Evolutionary conservation across 2,329 filamentous ascomycete species (phyloP).

Genomic region (Pseudogymnoascus sp.): DNA sequence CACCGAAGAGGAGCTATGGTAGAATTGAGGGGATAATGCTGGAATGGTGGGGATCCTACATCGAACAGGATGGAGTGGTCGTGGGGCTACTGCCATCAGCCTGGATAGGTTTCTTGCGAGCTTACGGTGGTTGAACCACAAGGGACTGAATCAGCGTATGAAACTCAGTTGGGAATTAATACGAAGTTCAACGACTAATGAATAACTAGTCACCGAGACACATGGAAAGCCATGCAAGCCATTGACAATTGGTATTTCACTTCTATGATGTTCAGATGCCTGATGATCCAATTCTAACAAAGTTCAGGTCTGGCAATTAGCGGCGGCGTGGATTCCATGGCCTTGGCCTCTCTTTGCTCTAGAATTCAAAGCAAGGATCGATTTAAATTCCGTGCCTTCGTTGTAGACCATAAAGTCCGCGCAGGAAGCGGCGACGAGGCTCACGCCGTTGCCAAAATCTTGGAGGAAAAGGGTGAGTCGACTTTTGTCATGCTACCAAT

Average conservation of each 20-base stretch:
- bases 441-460: conserved; percentile 32
- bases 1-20: not conserved
- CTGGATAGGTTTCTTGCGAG: conserved; percentile 1
- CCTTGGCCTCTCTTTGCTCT: conserved; percentile 67
- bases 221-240: not conserved
- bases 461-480: conserved; percentile 12
- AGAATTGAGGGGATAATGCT: not conserved
- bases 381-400: conserved; percentile 36
- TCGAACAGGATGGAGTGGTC: not conserved
- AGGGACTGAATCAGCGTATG: conserved; percentile 4
- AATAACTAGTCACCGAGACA: not conserved
- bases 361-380: conserved; percentile 24
- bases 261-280: not conserved
- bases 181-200: not conserved
- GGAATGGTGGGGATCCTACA: conserved; percentile 7
- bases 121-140: not conserved
- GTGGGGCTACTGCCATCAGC: not conserved
- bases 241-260: not conserved
- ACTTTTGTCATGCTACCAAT: not conserved
- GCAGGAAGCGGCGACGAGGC: conserved; percentile 45
- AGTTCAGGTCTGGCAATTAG: conserved; percentile 67
- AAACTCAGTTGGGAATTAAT: not conserved
- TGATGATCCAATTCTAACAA: not conserved
- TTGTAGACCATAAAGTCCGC: conserved; percentile 52
- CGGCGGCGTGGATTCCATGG: conserved; percentile 97